phyloP scores from a whole-genome alignment of 2,329 filamentous ascomycete genomes.

The Aspergillus uvarum region DNA sequence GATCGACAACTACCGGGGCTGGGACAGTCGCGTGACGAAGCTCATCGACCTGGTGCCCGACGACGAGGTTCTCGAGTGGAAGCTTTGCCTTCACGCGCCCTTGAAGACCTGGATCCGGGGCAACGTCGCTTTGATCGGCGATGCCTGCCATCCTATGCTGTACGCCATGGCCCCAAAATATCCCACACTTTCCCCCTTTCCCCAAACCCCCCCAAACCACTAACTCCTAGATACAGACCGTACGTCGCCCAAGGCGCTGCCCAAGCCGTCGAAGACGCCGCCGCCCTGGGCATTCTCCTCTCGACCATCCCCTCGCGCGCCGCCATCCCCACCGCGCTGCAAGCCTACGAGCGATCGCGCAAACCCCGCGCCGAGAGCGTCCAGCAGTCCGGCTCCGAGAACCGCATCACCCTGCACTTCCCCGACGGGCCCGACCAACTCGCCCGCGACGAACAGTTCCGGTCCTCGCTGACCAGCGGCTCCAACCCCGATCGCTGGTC shows the following conservation, averaged over 20 bases:
- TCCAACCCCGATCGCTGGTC: constrained; percentile 63
- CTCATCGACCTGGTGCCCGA: constrained; percentile 63
- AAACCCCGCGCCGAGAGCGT: constrained; percentile 42
- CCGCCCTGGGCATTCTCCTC: constrained; percentile 35
- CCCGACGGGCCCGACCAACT: constrained; percentile 42
- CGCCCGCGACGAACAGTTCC: constrained; percentile 43
- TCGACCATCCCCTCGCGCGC: constrained; percentile 31
- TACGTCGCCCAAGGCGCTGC: constrained; percentile 48
- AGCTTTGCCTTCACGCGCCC: constrained; percentile 35
- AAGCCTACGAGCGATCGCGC: constrained; percentile 38
- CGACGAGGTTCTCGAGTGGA: constrained; percentile 44
- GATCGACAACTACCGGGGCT: constrained; percentile 61
- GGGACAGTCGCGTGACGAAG: constrained; percentile 59
- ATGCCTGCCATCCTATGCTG: constrained; percentile 49
- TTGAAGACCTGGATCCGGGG: constrained; percentile 37
- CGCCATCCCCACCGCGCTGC: constrained; percentile 38
- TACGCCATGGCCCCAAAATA: constrained; percentile 19
- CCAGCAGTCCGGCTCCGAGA: constrained; percentile 38
- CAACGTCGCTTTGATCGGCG: constrained; percentile 42
- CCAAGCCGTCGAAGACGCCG: constrained; percentile 47
- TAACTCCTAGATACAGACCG: constrained; percentile 18
- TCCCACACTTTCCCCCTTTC: background rate
- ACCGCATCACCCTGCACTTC: constrained; percentile 38
- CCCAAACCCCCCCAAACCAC: no score
- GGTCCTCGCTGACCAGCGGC: constrained; percentile 24